Evolutionary conservation across 208 protist species (phyloP), one percentile per base, ranked within the genome.

Genomic region (Crithidia expoeki): DNA sequence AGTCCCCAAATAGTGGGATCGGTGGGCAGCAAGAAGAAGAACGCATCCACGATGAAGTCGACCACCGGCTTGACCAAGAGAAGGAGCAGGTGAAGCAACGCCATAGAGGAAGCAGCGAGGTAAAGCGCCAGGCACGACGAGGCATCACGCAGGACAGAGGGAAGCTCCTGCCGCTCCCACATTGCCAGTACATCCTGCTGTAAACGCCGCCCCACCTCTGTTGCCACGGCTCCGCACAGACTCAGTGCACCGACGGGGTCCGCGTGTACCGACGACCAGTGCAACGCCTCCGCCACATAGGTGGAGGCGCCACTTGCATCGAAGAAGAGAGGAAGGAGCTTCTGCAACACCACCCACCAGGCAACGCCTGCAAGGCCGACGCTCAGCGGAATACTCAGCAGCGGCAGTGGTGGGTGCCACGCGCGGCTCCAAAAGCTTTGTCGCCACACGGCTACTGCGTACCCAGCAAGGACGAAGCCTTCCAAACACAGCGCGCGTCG

Each of bases 1-100:
- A 93, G 71, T 7, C 79, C 71, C 88, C 88, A 93, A n/a, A 84
- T 76, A 9, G 88, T 93, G 23, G 88, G 88, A 63, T 93, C 74
- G 2, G 82, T 88, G 12, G 88, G 88, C 10, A 93, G 72, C 1
- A 84, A 23, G 38, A 76, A 76, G 36, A 74, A 82, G 12, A 86
- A 49, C 28, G 50, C 63, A 28, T 67, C 61, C 1, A 81, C 30
- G 38, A 85, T 9, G 27, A 76, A 77, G 32, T 74, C 67, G 14
- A 81, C 12, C 19, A 88, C n/a, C 7, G 85, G 83, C 17, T 76
- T 64, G 9, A 69, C 21, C 25, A 89, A 44, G 17, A 88, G 52
- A 28, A 77, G 44, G 27, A 80, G 38, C 33, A 90, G 76, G 69
- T 90, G 86, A 0, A 75, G n/a, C 12, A 83, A n/a, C 11, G 82